Percentiles rank a stretch among this genome's conserved stretches.
These are phyloP conservation scores for Fragaria iinumae DNA, from an alignment of 306 rosid genomes.

Conservation along the genomic window DNA sequence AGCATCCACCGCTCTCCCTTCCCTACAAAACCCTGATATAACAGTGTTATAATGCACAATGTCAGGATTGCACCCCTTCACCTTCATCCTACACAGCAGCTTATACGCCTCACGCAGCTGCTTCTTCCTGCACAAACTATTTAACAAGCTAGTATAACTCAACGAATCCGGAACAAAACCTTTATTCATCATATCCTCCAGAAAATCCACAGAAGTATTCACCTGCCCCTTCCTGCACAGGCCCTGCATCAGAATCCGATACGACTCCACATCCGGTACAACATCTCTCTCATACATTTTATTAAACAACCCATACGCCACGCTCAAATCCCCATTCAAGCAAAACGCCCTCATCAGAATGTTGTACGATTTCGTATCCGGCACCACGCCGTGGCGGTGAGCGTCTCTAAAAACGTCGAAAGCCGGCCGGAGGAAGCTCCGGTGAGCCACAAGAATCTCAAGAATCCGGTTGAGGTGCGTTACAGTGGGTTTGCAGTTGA, in stretches of 20 bases:
- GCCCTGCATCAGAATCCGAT: slow-evolving; percentile 79
- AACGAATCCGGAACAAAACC: slow-evolving; percentile 79
- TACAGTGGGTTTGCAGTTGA: slow-evolving; percentile 50
- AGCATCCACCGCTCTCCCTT: slow-evolving; percentile 71
- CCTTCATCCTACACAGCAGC: slow-evolving; percentile 94
- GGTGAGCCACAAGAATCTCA: slow-evolving; percentile 51
- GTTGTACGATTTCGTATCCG: slow-evolving; percentile 69
- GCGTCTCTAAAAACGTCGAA: slow-evolving; percentile 69
- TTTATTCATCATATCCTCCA: slow-evolving; percentile 90
- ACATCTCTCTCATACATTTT: slow-evolving; percentile 76
- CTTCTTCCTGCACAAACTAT: slow-evolving; percentile 91
- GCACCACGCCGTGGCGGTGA: slow-evolving; percentile 48
- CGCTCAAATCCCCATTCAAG: slow-evolving; percentile 57
- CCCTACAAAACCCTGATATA: slow-evolving; percentile 74
- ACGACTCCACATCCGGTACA: slow-evolving; percentile 66
- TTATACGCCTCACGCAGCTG: slow-evolving; percentile 81
- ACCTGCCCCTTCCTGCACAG: slow-evolving; percentile 85
- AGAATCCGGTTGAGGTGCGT: slow-evolving; percentile 78
- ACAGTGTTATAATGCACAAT: slow-evolving; percentile 76
- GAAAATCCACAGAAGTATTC: slow-evolving; percentile 60
- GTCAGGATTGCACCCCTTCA: slow-evolving; percentile 90
- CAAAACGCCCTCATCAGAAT: slow-evolving; percentile 65
- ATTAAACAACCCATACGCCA: slow-evolving; percentile 76
- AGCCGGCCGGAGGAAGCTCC: slow-evolving; percentile 48
- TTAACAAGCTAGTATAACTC: slow-evolving; percentile 80